Conservation (phyloP, 2,329 filamentous ascomycete genomes). For the Aspergillus sojae region DNA sequence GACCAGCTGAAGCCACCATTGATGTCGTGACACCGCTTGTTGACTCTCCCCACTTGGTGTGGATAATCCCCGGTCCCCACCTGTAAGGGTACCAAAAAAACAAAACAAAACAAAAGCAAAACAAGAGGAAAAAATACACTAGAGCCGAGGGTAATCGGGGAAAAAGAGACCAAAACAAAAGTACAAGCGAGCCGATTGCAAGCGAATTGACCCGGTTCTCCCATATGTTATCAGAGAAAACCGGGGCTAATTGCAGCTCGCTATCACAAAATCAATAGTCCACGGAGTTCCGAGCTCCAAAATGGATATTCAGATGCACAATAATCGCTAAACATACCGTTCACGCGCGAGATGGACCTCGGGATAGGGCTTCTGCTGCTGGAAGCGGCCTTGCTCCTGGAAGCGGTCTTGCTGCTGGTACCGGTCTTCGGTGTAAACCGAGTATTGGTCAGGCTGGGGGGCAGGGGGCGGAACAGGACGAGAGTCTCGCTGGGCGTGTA, state of each 20-base stretch:
- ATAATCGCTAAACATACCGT: constrained; percentile 46
- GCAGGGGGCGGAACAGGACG: constrained; percentile 45
- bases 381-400: constrained; percentile 28
- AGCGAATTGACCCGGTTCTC: not conserved
- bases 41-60: constrained; percentile 24
- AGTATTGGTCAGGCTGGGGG: constrained; percentile 11
- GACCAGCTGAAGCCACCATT: constrained; percentile 17
- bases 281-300: constrained; percentile 10
- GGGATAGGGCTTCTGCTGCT: constrained; percentile 38
- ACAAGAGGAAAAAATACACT: constrained; percentile 9
- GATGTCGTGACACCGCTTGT: constrained; percentile 26
- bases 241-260: not conserved
- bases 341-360: constrained; percentile 56
- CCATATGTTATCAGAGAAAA: not conserved
- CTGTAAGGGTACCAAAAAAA: constrained; percentile 9
- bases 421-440: constrained; percentile 37
- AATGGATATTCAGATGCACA: constrained; percentile 18
- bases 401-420: constrained; percentile 39
- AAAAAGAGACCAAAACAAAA: not conserved
- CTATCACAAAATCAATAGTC: not conserved
- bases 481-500: constrained; percentile 62
- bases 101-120: constrained; percentile 15
- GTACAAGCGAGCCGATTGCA: not conserved
- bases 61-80: not conserved
- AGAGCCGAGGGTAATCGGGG: constrained; percentile 3